Conservation (phyloP, 345 rosid species). For the Trapa bicornis region DNA sequence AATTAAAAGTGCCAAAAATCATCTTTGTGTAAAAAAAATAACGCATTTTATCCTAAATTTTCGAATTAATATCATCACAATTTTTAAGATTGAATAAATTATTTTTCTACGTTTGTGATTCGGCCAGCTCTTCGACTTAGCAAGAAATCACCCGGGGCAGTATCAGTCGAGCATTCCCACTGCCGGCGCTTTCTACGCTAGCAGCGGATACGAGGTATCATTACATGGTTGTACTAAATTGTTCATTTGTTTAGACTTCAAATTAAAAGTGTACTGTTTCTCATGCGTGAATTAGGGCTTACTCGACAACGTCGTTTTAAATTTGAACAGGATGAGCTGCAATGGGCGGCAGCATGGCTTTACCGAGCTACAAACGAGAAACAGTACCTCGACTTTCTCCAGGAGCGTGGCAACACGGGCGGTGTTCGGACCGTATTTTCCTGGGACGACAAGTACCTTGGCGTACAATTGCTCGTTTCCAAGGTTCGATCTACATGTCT, state of each 20-base stretch:
- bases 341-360: slow-evolving; percentile 46
- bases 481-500: slow-evolving; percentile 12
- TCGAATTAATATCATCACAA: too few species aligned
- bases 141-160: slow-evolving; percentile 14
- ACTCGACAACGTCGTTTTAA: too few species aligned
- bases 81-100: too few species aligned
- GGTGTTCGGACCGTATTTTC: slow-evolving; percentile 21
- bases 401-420: neutral
- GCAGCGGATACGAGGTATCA: slow-evolving; percentile 20
- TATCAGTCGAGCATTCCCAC: slow-evolving; percentile 25
- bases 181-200: slow-evolving; percentile 28
- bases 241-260: too few species aligned
- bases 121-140: slow-evolving; percentile 29
- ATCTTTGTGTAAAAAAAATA: too few species aligned
- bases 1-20: too few species aligned
- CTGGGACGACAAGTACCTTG: slow-evolving; percentile 27
- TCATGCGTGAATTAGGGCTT: too few species aligned
- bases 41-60: too few species aligned
- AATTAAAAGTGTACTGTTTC: too few species aligned
- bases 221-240: too few species aligned
- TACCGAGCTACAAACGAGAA: slow-evolving; percentile 19
- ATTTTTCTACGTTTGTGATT: neutral
- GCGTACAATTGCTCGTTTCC: slow-evolving; percentile 23
- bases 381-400: slow-evolving; percentile 15
- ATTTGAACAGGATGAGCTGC: slow-evolving; percentile 21